These are phyloP conservation scores for Calcarisporium arbuscula DNA, from an alignment of 2,329 filamentous ascomycete genomes.

Conservation along the genomic window DNA sequence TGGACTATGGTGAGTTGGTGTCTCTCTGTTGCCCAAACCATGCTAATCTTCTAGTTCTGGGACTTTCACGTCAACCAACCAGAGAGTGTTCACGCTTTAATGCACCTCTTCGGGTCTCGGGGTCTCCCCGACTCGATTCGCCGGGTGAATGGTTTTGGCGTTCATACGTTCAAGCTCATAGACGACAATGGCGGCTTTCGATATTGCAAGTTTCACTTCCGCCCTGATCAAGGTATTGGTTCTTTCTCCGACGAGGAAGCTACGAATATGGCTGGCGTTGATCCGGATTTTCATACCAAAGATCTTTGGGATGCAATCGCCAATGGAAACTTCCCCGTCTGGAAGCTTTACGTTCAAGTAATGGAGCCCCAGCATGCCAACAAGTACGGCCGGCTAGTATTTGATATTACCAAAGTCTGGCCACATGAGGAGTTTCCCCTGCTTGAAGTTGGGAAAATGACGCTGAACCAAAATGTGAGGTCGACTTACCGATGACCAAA, in stretches of 20 bases:
- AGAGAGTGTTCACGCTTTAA: constrained; percentile 43
- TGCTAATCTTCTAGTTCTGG: no score
- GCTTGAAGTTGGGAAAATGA: constrained; percentile 58
- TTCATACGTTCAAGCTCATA: constrained; percentile 42
- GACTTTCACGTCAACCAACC: constrained; percentile 31
- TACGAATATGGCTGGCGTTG: constrained; percentile 27
- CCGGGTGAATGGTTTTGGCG: constrained; percentile 38
- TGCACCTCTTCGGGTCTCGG: constrained; percentile 45
- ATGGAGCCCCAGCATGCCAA: constrained; percentile 46
- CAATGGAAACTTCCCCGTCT: constrained; percentile 36
- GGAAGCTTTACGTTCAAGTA: constrained; percentile 48
- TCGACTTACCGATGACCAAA: no score
- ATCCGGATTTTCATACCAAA: constrained; percentile 43
- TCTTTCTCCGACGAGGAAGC: constrained; percentile 35
- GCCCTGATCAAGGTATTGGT: constrained; percentile 38
- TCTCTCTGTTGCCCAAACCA: no score
- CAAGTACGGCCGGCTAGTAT: constrained; percentile 50
- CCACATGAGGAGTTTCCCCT: constrained; percentile 64
- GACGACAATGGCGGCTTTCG: constrained; percentile 37
- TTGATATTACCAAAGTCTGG: constrained; percentile 67
- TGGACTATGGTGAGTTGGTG: constrained; percentile 33
- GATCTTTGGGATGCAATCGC: constrained; percentile 36
- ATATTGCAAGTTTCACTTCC: constrained; percentile 46
- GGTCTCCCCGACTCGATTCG: constrained; percentile 40
- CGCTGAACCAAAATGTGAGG: constrained; percentile 60